Evolutionary conservation across 2,329 filamentous ascomycete species (phyloP).

Genomic region (Aspergillus japonicus): DNA sequence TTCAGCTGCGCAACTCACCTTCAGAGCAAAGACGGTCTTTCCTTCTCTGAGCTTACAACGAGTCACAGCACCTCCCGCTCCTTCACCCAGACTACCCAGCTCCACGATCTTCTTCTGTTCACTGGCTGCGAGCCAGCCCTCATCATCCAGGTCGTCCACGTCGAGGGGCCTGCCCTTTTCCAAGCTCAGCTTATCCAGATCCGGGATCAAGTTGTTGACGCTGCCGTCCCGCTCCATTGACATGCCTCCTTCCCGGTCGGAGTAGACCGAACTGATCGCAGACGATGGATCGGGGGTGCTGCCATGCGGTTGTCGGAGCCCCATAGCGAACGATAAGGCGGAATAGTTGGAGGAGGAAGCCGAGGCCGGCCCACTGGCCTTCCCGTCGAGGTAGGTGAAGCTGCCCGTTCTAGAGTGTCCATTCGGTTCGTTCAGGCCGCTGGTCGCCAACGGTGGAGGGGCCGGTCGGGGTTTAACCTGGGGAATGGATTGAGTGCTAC

Average conservation of each 20-base stretch:
- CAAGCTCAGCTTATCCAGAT: slow-evolving; percentile 75
- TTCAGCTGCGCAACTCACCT: slow-evolving; percentile 58
- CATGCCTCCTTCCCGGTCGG: slow-evolving; percentile 70
- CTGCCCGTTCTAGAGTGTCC: slow-evolving; percentile 79
- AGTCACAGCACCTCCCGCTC: slow-evolving; percentile 92
- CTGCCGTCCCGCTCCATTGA: slow-evolving; percentile 83
- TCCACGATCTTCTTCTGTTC: slow-evolving; percentile 84
- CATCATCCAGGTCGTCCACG: slow-evolving; percentile 91
- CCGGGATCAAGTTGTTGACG: slow-evolving; percentile 70
- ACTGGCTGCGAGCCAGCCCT: slow-evolving; percentile 91
- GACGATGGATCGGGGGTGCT: slow-evolving; percentile 82
- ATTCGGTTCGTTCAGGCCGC: slow-evolving; percentile 76
- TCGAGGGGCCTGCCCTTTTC: slow-evolving; percentile 82
- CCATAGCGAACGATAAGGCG: slow-evolving; percentile 76
- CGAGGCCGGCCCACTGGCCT: slow-evolving; percentile 76
- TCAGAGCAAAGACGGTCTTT: slow-evolving; percentile 92
- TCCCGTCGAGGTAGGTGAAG: slow-evolving; percentile 73
- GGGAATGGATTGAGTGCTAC: slow-evolving; percentile 66
- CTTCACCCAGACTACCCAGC: slow-evolving; percentile 86
- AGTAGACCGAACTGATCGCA: slow-evolving; percentile 81
- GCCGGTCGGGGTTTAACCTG: slow-evolving; percentile 60
- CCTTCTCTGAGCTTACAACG: slow-evolving; percentile 84
- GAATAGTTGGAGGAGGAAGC: slow-evolving; percentile 87
- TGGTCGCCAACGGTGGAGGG: slow-evolving; percentile 61
- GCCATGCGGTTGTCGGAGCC: slow-evolving; percentile 58